phyloP scores from a whole-genome alignment of 2,329 filamentous ascomycete species.

The Colletotrichum incanum region DNA sequence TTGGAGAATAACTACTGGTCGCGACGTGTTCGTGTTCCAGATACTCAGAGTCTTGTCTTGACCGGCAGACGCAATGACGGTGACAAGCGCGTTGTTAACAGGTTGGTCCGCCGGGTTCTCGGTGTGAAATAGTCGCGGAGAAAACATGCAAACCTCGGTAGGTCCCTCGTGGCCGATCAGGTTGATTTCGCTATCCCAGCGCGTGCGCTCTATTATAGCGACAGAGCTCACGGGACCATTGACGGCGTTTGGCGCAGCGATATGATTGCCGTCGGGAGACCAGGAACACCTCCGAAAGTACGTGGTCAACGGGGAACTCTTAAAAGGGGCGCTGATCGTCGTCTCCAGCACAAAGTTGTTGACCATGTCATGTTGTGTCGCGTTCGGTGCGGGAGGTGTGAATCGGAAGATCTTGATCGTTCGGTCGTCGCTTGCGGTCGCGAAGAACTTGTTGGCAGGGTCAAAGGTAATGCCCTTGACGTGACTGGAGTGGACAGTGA shows the following conservation, averaged over 20 bases:
- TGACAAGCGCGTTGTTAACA: slow-evolving; percentile 74
- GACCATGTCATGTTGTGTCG: slow-evolving; percentile 93
- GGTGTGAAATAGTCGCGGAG: slow-evolving; percentile 88
- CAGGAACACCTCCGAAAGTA: slow-evolving; percentile 98
- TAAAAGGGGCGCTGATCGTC: slow-evolving; percentile 91
- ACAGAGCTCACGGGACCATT: slow-evolving; percentile 98
- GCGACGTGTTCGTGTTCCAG: slow-evolving; percentile 96
- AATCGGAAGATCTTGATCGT: slow-evolving; percentile 98
- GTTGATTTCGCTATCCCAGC: slow-evolving; percentile 98
- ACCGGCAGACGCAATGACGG: slow-evolving; percentile 95
- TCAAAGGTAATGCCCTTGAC: slow-evolving; percentile 99
- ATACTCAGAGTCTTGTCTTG: slow-evolving; percentile 97
- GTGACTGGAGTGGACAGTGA: slow-evolving; percentile 94
- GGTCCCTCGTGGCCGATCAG: slow-evolving; percentile 97
- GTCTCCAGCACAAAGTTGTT: slow-evolving; percentile 97
- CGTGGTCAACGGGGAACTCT: slow-evolving; percentile 92
- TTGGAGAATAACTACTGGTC: slow-evolving; percentile 91
- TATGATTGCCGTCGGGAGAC: slow-evolving; percentile 97
- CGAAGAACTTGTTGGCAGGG: slow-evolving; percentile 99
- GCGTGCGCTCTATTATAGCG: slow-evolving; percentile 91
- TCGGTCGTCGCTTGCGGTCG: slow-evolving; percentile 96
- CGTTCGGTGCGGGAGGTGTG: slow-evolving; percentile 90
- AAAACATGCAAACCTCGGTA: slow-evolving; percentile 97
- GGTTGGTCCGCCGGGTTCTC: slow-evolving; percentile 73
- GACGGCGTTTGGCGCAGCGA: slow-evolving; percentile 95